Percentiles rank a stretch among this genome's conserved stretches.
Evolutionary conservation across 768 basidiomycete species (phyloP).

Genomic region (Strobilomyces confusus): DNA sequence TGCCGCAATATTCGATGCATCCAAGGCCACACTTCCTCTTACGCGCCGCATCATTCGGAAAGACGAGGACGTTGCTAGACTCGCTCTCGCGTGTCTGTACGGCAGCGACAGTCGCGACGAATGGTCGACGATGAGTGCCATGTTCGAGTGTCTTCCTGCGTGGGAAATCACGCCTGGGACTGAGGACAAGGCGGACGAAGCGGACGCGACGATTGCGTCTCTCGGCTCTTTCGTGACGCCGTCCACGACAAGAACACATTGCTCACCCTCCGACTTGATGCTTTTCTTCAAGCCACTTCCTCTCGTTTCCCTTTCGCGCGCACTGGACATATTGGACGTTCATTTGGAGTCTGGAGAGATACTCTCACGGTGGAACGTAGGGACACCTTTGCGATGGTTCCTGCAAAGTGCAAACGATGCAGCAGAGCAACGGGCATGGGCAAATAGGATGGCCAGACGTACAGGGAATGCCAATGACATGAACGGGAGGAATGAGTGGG

Average conservation of each 20-base stretch:
- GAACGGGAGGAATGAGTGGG: conserved; percentile 73
- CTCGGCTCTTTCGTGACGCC: conserved; percentile 79
- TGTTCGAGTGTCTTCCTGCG: conserved; percentile 95
- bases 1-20: conserved; percentile 80
- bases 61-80: conserved; percentile 79
- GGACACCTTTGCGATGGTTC: conserved; percentile 87
- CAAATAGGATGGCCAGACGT: conserved; percentile 78
- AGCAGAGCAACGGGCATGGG: conserved; percentile 75
- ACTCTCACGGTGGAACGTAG: conserved; percentile 80
- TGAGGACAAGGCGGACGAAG: conserved; percentile 65
- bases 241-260: conserved; percentile 53
- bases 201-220: conserved; percentile 77
- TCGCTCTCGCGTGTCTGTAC: conserved; percentile 88
- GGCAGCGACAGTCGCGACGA: conserved; percentile 67
- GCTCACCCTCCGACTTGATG: conserved; percentile 66
- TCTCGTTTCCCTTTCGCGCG: conserved; percentile 67
- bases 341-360: conserved; percentile 95
- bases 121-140: conserved; percentile 83
- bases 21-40: conserved; percentile 79
- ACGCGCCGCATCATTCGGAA: conserved; percentile 71
- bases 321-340: conserved; percentile 88
- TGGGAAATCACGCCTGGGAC: conserved; percentile 65
- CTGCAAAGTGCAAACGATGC: conserved; percentile 66
- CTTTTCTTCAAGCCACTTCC: conserved; percentile 82
- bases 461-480: conserved; percentile 55